Evolutionary conservation across 179 eudicot species (phyloP).

Genomic region (Vitellaria paradoxa): DNA sequence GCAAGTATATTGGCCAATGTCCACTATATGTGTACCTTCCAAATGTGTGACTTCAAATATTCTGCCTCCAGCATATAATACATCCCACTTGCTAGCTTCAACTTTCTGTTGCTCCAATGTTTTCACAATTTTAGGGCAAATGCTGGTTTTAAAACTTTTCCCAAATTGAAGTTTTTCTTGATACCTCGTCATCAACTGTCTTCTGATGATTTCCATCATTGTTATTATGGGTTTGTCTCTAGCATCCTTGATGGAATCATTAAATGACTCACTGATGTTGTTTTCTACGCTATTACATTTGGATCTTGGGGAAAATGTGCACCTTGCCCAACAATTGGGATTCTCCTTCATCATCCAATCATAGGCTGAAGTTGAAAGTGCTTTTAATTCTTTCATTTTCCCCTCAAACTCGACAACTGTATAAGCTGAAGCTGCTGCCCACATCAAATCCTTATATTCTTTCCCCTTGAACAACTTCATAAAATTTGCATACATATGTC

Average conservation of each 20-base stretch:
- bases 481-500: not conserved
- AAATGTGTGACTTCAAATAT: not conserved
- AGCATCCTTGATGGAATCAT: not conserved
- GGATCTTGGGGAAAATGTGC: not conserved
- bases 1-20: not conserved
- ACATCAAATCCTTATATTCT: not conserved
- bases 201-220: not conserved
- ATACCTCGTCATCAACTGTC: not conserved
- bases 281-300: not conserved
- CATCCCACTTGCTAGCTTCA: not conserved
- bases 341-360: not conserved
- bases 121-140: not conserved
- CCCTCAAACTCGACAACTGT: not conserved
- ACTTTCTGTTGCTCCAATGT: not conserved
- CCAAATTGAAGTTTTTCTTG: not conserved
- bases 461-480: not conserved
- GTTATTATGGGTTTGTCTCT: not conserved
- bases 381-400: not conserved
- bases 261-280: not conserved
- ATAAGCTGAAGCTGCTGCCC: not conserved
- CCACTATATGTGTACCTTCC: not conserved
- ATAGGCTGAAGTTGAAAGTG: not conserved
- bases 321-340: not conserved
- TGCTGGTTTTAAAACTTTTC: not conserved
- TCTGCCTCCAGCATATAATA: not conserved